Evolutionary conservation across 257 asterid species (phyloP), one percentile per base, ranked within the genome.

Genomic region (Penstemon eatonii): DNA sequence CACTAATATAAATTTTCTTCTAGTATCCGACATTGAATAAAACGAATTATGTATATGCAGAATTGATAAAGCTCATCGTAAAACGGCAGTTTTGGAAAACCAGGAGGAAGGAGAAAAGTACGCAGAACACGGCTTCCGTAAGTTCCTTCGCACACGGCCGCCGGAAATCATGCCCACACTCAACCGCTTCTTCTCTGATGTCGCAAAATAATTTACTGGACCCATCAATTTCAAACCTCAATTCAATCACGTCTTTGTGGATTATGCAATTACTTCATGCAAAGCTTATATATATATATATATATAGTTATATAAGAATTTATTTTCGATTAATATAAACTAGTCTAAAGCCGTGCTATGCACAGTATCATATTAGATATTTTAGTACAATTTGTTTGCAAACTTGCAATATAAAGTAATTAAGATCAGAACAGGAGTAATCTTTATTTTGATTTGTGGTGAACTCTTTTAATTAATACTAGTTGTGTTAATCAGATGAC

Each of bases 141-240:
- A 78, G 73, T 89, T 84, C 81, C 92, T 89, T 66, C 86, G 96
- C 18, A 83, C 86, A 9, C 91, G 96, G 66, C 96, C 91, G 9
- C 96, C 96, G 5, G 86, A 92, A 75, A 59, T 92, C 71, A 89
- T 92, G 96, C 96, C 96, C 1, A 40, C 93, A 70, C 38, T 92
- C 80, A 92, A 92, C 77, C 88, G 85, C 56, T 89, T 89, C 83
- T 92, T 92, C 81, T 68, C 96, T 76, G 67, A 72, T 8, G 8
- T 46, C 4, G 7, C 51, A 7, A 46, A 3, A 8, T 46, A 7
- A 12, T 7, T 46, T 2, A 7, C 0, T 9, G 10, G 8, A 46
- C 10, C 2, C 10, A 46, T 46, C 4, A 12, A 3, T 46, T 46
- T 25, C 33, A 25, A 1, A 1, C 33, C 8, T 46, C 10, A 6